Percentiles rank a stretch among this genome's conserved stretches.
Conservation (phyloP, 2,329 filamentous ascomycete species). For the Nemania bipapillata region DNA sequence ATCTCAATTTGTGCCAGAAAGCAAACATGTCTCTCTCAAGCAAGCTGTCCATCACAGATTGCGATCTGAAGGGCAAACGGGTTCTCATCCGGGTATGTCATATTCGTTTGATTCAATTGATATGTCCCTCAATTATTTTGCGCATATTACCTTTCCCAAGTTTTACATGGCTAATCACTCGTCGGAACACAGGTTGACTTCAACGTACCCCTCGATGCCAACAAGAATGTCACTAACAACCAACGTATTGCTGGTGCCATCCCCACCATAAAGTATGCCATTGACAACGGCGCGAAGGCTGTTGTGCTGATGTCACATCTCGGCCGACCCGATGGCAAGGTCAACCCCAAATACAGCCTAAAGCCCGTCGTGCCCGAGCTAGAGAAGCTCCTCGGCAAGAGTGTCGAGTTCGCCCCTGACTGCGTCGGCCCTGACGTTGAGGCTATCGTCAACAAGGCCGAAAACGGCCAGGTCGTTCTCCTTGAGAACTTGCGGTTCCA, state of each 20-base stretch:
- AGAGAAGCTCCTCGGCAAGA: conserved; percentile 86
- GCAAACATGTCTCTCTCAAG: conserved; percentile 92
- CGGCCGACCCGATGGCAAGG: conserved; percentile 90
- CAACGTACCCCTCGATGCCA: conserved; percentile 94
- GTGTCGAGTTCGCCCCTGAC: conserved; percentile 88
- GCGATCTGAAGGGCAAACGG: conserved; percentile 97
- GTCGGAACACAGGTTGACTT: conserved; percentile 82
- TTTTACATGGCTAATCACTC: conserved; percentile 36
- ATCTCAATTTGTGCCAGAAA: neutral
- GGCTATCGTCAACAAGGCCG: conserved; percentile 84
- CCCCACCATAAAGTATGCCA: conserved; percentile 93
- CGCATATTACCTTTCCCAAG: neutral
- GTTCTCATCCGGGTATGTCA: conserved; percentile 92
- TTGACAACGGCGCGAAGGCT: conserved; percentile 88
- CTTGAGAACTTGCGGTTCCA: conserved; percentile 99
- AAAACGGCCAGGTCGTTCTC: conserved; percentile 83
- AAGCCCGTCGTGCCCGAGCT: conserved; percentile 91
- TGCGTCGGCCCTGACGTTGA: conserved; percentile 91
- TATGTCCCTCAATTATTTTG: neutral
- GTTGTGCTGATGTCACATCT: conserved; percentile 99
- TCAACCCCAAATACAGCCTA: conserved; percentile 92
- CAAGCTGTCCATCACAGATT: conserved; percentile 96
- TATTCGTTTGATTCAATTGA: neutral
- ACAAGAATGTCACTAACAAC: conserved; percentile 96
- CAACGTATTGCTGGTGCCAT: conserved; percentile 97